Evolutionary conservation across 148 eudicot genomes (phyloP), one percentile per base, ranked within the genome.

Genomic region (Amaranthus cruentus): DNA sequence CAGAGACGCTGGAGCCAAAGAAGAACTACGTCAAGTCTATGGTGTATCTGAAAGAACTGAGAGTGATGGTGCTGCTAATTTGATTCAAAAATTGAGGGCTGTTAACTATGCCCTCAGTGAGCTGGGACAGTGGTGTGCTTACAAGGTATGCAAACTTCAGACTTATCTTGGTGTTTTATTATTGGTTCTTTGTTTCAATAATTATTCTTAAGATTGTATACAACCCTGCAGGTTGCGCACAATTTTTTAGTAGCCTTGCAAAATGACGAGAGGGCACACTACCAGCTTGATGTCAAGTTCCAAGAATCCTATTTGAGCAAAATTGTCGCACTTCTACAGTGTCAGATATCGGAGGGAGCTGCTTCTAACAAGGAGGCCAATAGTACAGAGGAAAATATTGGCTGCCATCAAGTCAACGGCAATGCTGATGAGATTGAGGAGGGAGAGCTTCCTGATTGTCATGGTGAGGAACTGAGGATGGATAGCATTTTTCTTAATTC

Each of bases 51-150:
- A 95, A 83, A 89, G 98, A 82, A 91, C 98, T 70, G 98, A 95
- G 83, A 90, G 97, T 87, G 98, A 95, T 73, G 98, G 98, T 71
- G 98, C 98, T 81, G 96, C 88, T 79, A 95, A 91, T 84, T 80
- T 95, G 71, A 91, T 91, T 78, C 98, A 95, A 76, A 95, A 95
- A 80, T 84, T 95, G 80, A 95, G 98, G 83, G 98, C 98, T 43
- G 84, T 91, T 53, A 91, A 90, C 81, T 95, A 91, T 88, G 98
- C 98, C 55, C 95, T 95, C 75, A 81, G 89, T 84, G 98, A 95
- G 86, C 83, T 95, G 52, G 98, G 98, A 66, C 98, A 95, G 83
- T 95, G 98, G 98, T 95, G 98, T 84, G 98, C 98, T 76, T 91
- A 82, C 81, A 95, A 95, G 98, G 98, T 74, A 56, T 63, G 65